Evolutionary conservation across 2,329 filamentous ascomycete species (phyloP).

Genomic region (Diaporthe aspalathi): DNA sequence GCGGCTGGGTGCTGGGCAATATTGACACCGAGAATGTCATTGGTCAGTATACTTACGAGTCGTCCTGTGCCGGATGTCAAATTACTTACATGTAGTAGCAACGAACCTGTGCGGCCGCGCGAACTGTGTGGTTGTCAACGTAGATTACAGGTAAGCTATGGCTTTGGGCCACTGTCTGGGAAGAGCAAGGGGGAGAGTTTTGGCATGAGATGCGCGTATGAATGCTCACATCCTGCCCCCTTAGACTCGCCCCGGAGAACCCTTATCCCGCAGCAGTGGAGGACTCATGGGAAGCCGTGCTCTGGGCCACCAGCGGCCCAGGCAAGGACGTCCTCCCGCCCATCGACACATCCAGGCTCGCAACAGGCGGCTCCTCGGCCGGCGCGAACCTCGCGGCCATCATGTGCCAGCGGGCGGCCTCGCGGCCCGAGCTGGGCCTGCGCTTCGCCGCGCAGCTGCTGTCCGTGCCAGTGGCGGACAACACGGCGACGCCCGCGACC

Average conservation of each 20-base stretch:
- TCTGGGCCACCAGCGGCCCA: constrained; percentile 53
- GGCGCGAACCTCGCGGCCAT: constrained; percentile 45
- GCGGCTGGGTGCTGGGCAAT: constrained; percentile 69
- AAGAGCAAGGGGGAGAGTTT: background rate
- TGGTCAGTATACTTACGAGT: too few relatives aligned
- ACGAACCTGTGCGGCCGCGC: constrained; percentile 64
- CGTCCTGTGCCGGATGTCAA: too few relatives aligned
- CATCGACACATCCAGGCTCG: constrained; percentile 51
- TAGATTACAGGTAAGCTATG: constrained; percentile 63
- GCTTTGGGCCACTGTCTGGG: too few relatives aligned
- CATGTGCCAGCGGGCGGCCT: constrained; percentile 42
- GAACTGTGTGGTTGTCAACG: constrained; percentile 64
- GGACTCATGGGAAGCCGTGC: constrained; percentile 66
- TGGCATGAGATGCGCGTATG: background rate
- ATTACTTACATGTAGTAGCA: constrained; percentile 44
- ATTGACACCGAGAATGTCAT: constrained; percentile 69
- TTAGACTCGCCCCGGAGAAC: constrained; percentile 65
- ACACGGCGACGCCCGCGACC: constrained; percentile 59
- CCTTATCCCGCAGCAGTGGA: constrained; percentile 68
- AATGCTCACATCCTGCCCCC: constrained; percentile 2
- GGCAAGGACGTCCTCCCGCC: constrained; percentile 48
- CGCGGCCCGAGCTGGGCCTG: constrained; percentile 32
- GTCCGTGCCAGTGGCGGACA: constrained; percentile 68
- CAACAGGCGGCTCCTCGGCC: constrained; percentile 46
- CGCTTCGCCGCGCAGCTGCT: constrained; percentile 62